Evolutionary conservation across 805 yeast genomes (phyloP), one percentile per base, ranked within the genome.

Genomic region (Sporopachydermia lactativora): DNA sequence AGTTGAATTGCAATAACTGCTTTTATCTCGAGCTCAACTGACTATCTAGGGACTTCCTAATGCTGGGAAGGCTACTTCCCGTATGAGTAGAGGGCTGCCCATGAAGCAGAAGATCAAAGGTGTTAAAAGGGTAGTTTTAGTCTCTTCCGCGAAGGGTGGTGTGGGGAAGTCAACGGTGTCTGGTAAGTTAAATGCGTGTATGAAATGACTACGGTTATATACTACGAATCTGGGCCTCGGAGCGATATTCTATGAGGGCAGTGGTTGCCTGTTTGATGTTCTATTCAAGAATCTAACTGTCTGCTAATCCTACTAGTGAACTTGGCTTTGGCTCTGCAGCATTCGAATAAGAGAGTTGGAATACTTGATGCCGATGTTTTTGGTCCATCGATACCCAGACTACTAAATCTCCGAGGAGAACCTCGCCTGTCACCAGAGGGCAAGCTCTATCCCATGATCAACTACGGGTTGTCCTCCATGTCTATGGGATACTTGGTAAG

Each of bases 401-500:
- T 84, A 46, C 63, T 84, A 61, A 71, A 71, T n/a, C 61, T 84
- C 4, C 47, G 61, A 1, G 86, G 88, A 0, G 89, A 80, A 49
- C 92, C 94, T 1, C 52, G 80, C 18, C 52, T 79, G 8, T 58
- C 73, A 0, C 44, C 49, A 0, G 47, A 49, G 2, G 83, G 85
- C 0, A 68, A 70, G 47, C 60, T 83, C 2, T 52, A 77, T 0
- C 95, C 95, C 0, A 56, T 82, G 48, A 55, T 65, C 6, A 83
- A 81, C 52, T 81, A 77, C 47, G 95, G 95, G 0, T 53, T 84
- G 2, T 77, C 80, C 47, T 72, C 86, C 4, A 84, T 84, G 95
- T 82, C 94, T 0, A 84, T 84, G 94, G 95, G 95, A 0, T 83
- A 77, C 50, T 60, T 84, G 48, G 70, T 83, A 2, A 75, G 75